Conservation (phyloP, 2,329 filamentous ascomycete species). For the Ceratocystis papillata region DNA sequence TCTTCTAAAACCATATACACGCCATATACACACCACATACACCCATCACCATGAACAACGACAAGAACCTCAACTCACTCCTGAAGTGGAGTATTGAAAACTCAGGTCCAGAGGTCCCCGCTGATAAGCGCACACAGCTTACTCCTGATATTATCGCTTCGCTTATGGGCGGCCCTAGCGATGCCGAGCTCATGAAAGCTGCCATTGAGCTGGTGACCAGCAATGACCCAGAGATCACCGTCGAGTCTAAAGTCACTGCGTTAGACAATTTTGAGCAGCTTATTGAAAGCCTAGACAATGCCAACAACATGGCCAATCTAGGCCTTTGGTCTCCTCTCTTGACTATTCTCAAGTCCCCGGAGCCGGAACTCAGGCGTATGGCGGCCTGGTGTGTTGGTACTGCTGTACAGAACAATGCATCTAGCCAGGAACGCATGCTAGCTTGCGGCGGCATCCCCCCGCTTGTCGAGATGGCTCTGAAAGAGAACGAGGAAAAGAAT, state of each 20-base stretch:
- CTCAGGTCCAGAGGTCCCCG: slow-evolving; percentile 31
- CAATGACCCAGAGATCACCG: slow-evolving; percentile 47
- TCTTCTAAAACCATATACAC: neutral
- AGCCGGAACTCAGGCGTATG: slow-evolving; percentile 65
- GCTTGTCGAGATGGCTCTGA: slow-evolving; percentile 55
- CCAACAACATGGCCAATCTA: slow-evolving; percentile 77
- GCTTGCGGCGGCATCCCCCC: slow-evolving; percentile 56
- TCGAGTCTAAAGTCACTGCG: slow-evolving; percentile 68
- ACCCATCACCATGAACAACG: slow-evolving; percentile 25
- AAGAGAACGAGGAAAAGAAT: slow-evolving; percentile 47
- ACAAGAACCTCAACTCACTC: slow-evolving; percentile 59
- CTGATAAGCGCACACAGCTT: slow-evolving; percentile 38
- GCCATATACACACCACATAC: no score
- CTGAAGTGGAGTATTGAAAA: slow-evolving; percentile 64
- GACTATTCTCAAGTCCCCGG: slow-evolving; percentile 53
- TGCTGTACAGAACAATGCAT: slow-evolving; percentile 90
- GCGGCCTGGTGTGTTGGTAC: slow-evolving; percentile 93
- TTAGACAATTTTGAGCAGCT: slow-evolving; percentile 95
- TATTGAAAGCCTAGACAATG: slow-evolving; percentile 88
- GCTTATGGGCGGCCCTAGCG: slow-evolving; percentile 73
- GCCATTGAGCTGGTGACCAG: slow-evolving; percentile 67
- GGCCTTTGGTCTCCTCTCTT: slow-evolving; percentile 75
- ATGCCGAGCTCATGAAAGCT: slow-evolving; percentile 83
- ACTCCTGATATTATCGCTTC: slow-evolving; percentile 60
- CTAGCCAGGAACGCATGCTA: slow-evolving; percentile 62